Evolutionary conservation across 768 basidiomycete species (phyloP), one percentile per base, ranked within the genome.

Genomic region (Hemileccinum rubropunctum): DNA sequence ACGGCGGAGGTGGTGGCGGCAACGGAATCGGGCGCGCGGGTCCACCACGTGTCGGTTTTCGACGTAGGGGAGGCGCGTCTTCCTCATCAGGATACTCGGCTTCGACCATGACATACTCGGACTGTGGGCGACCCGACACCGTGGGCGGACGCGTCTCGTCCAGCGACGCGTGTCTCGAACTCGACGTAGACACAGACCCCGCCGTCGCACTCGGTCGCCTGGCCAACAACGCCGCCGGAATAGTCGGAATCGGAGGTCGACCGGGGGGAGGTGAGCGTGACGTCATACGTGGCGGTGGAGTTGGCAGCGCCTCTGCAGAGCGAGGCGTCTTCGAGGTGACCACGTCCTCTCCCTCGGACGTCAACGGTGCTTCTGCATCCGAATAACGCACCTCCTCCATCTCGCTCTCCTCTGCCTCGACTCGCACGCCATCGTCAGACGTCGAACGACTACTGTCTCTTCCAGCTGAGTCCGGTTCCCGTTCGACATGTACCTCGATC

Each of bases 321-420:
- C 40, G 50, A 17, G 41, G 61, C 51, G 38, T 44, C 37, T 50
- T 39, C 21, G 68, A 59, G 32, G 63, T 6, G 23, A 23, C 48
- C 3, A 68, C 68, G 2, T 49, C 45, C 44, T 76, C 78, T 45
- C 65, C 67, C 5, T 79, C 74, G 2, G 52, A 54, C 18, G 8
- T 26, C 13, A 45, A 23, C 23, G 69, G 67, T 6, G 54, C 63
- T 20, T 63, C 67, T 9, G 72, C 76, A 53, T 85, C 83, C 32
- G 82, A 79, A 51, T 83, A 73, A 9, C 67, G 71, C 9, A 84
- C 78, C 55, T 88, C 85, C 56, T 88, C 86, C 13, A 81, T 71
- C 60, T 88, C 85, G 53, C 84, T 87, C 58, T 88, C 86, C 59
- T 87, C 85, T 6, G 76, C 79, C 50, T 88, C 87, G 21, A 82